Conservation (phyloP, 495 filamentous ascomycete species). For the Hypoxylon trugodes region DNA sequence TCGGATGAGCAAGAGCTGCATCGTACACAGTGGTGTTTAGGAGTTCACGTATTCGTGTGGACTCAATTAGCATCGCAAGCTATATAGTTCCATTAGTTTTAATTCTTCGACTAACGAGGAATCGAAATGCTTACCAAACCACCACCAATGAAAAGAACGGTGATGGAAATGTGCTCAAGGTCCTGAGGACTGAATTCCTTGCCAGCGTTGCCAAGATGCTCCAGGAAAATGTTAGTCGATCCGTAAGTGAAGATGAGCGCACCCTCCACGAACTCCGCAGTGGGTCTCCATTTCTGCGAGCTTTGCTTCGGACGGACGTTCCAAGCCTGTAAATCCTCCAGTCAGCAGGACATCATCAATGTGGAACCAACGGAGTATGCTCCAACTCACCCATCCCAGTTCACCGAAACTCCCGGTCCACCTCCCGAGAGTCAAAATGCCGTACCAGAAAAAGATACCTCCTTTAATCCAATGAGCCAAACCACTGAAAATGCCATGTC, state of each 20-base stretch:
- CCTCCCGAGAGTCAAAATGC: constrained; percentile 84
- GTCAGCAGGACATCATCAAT: constrained; percentile 17
- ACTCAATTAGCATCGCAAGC: constrained; percentile 95
- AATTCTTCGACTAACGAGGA: not conserved
- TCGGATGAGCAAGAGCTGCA: constrained; percentile 44
- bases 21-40: constrained; percentile 70
- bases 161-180: constrained; percentile 92
- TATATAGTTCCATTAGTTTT: constrained; percentile 45
- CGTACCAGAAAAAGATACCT: constrained; percentile 97
- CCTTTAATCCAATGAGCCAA: constrained; percentile 96
- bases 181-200: constrained; percentile 77
- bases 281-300: constrained; percentile 71
- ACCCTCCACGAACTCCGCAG: constrained; percentile 89
- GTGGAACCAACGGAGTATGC: not conserved
- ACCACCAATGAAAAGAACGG: constrained; percentile 92
- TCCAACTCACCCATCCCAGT: constrained; percentile 76
- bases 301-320: constrained; percentile 77
- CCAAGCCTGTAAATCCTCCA: constrained; percentile 70
- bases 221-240: constrained; percentile 88
- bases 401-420: constrained; percentile 92
- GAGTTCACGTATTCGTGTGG: constrained; percentile 69
- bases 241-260: constrained; percentile 90
- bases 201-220: constrained; percentile 81
- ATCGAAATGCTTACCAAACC: constrained; percentile 71
- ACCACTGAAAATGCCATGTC: constrained; percentile 76